Evolutionary conservation across 164 flowering plant genomes (phyloP), one percentile per base, ranked within the genome.

Genomic region (Tetracentron sinense): DNA sequence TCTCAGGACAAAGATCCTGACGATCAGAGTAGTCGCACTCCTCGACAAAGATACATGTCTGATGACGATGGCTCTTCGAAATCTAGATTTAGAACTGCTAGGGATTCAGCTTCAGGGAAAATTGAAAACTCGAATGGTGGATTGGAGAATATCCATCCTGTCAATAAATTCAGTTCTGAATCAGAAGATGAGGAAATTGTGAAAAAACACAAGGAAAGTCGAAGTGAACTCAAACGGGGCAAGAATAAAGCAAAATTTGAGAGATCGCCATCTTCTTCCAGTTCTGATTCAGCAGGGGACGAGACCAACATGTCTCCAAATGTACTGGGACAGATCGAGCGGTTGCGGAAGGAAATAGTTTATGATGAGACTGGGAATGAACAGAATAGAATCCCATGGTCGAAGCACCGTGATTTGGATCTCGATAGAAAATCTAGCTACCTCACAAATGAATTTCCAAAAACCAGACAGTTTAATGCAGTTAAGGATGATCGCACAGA

Each of bases 1-100:
- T 49, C 83, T 19, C 74, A 63, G 7, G 63, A 44, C 51, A 66
- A 42, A n/a, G 65, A 78, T 65, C 74, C 84, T 21, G 78, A 72
- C 58, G 73, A 75, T 66, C 78, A 62, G 0, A 54, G 57, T 42
- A 63, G 73, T 71, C 65, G 63, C 4, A n/a, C 55, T 42, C 49
- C 63, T 33, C 38, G 38, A 33, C 38, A 33, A 4, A 33, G 38
- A 33, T 4, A 33, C 38, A 33, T 33, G 8, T 33, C 38, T 8
- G 8, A 33, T 8, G 38, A 33, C 8, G 38, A 33, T 4, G 38
- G 38, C 6, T 33, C 38, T 33, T 33, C 38, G 8, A 33, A 33
- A 33, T 4, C 6, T 33, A 33, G 38, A 33, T 4, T 33, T 33
- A 8, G 38, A 33, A 33, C 38, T 33, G 38, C 38, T 33, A 8